Conservation (phyloP, 2,329 filamentous ascomycete genomes). For the Microsporum canis region DNA sequence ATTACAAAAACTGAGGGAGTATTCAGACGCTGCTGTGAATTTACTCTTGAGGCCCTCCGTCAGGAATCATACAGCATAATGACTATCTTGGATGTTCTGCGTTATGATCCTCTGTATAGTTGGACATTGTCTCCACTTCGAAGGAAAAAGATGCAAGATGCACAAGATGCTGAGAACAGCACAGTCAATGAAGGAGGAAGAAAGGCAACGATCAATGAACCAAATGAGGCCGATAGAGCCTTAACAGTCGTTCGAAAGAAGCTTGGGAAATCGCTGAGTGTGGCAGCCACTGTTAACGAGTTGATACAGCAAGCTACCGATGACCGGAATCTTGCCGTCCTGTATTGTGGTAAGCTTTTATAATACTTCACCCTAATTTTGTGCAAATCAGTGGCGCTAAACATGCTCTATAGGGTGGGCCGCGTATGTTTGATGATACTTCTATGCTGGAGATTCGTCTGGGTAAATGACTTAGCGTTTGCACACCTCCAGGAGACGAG, state of each 20-base stretch:
- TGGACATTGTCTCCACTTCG: constrained; percentile 75
- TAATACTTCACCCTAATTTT: constrained; percentile 7
- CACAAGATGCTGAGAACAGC: constrained; percentile 33
- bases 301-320: constrained; percentile 93
- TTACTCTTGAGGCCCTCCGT: constrained; percentile 87
- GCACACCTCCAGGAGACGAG: no score
- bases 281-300: constrained; percentile 91
- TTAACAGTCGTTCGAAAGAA: constrained; percentile 94
- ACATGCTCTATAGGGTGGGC: constrained; percentile 36
- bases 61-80: constrained; percentile 95
- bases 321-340: constrained; percentile 76
- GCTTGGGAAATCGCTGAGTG: constrained; percentile 82
- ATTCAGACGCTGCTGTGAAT: constrained; percentile 95
- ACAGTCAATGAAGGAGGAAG: constrained; percentile 27
- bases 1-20: constrained; percentile 91
- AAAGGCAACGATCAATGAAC: constrained; percentile 42
- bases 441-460: not conserved
- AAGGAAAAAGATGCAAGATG: constrained; percentile 55
- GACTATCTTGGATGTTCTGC: constrained; percentile 92
- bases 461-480: no score
- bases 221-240: constrained; percentile 78
- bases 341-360: constrained; percentile 61
- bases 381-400: not conserved
- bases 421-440: constrained; percentile 34
- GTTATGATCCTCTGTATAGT: constrained; percentile 94